Evolutionary conservation across 1,284 basidiomycete genomes (phyloP).

Genomic region (Cerioporus squamosus): DNA sequence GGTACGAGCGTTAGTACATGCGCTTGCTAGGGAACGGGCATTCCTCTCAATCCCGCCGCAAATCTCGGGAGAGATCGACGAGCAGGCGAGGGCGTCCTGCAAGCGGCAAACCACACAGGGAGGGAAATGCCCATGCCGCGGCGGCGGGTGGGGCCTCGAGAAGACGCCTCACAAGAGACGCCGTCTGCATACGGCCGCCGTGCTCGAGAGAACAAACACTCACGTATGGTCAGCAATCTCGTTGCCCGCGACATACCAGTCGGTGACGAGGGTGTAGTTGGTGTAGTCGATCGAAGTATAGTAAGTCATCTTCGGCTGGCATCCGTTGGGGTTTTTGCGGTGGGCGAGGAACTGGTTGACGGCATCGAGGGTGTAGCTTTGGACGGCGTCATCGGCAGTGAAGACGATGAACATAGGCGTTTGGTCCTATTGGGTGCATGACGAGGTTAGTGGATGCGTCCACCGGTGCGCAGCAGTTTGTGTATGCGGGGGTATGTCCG

Average conservation of each 20-base stretch:
- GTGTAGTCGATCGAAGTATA: conserved; percentile 77
- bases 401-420: conserved; percentile 76
- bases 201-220: conserved; percentile 29
- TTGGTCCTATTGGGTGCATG: conserved; percentile 46
- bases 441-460: background rate
- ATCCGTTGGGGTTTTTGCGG: conserved; percentile 86
- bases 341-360: conserved; percentile 79
- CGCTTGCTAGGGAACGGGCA: no score
- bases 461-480: background rate
- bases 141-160: no score
- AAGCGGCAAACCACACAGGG: no score
- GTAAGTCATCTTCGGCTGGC: conserved; percentile 75
- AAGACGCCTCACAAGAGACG: no score
- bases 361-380: conserved; percentile 73
- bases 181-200: no score
- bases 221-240: conserved; percentile 89
- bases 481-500: background rate
- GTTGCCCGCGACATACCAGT: conserved; percentile 85
- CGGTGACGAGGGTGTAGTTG: conserved; percentile 82
- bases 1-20: conserved; percentile 1
- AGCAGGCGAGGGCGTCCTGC: no score
- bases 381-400: conserved; percentile 75
- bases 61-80: no score
- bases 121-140: no score
- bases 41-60: no score